Evolutionary conservation across 2,329 filamentous ascomycete species (phyloP).

Genomic region (Fusarium sp.): DNA sequence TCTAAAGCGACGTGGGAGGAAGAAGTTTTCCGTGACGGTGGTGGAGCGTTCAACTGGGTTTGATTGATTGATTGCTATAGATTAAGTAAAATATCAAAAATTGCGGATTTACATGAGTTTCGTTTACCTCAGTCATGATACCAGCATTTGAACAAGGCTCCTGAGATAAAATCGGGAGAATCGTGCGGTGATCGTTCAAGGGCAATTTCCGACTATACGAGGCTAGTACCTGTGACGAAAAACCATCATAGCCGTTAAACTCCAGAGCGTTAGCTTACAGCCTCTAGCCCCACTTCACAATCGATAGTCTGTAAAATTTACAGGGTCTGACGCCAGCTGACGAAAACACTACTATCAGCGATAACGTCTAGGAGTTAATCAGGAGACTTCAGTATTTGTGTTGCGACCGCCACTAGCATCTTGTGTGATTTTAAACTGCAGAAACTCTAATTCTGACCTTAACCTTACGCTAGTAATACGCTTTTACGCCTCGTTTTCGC

Average conservation of each 20-base stretch:
- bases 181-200: background rate
- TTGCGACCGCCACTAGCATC: background rate
- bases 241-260: background rate
- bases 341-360: background rate
- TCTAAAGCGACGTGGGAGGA: background rate
- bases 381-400: no score
- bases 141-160: no score
- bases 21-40: background rate
- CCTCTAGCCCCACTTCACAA: background rate
- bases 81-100: no score
- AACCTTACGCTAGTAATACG: no score
- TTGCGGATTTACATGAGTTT: accelerated
- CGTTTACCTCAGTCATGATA: no score
- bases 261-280: background rate
- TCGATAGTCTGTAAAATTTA: background rate
- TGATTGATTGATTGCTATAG: background rate
- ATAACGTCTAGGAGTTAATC: background rate
- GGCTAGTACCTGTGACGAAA: background rate
- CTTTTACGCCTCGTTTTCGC: background rate
- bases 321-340: background rate
- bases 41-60: background rate
- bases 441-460: background rate
- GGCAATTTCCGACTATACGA: background rate
- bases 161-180: background rate
- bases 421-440: background rate